A percentile compares a stretch with the other conserved stretches of the same genome.
Evolutionary conservation across 371 early-diverging fungal genomes (phyloP).

Genomic region (Blakeslea trispora): DNA sequence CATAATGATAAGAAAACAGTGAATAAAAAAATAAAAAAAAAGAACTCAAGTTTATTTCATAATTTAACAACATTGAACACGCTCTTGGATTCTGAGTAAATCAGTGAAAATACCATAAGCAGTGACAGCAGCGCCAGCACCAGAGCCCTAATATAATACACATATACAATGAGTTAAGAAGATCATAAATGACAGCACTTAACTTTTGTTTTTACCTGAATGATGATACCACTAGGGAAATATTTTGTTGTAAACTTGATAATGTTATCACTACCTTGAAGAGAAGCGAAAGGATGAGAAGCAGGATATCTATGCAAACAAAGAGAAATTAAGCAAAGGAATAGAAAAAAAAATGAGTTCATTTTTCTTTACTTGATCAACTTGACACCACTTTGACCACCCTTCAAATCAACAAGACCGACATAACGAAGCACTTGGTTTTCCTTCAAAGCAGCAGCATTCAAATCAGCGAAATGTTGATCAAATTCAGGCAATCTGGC

Average conservation of each 20-base stretch:
- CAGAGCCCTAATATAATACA: slow-evolving; percentile 53
- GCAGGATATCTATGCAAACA: slow-evolving; percentile 64
- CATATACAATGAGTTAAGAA: no score
- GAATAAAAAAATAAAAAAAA: not conserved
- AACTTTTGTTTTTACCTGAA: slow-evolving; percentile 54
- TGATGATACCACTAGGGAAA: slow-evolving; percentile 91
- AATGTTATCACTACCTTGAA: slow-evolving; percentile 96
- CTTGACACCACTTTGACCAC: slow-evolving; percentile 74
- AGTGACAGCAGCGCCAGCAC: slow-evolving; percentile 92
- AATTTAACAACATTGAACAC: slow-evolving; percentile 38
- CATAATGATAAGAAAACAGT: slow-evolving; percentile 12
- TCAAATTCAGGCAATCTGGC: slow-evolving; percentile 81
- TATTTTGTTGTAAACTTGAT: slow-evolving; percentile 92
- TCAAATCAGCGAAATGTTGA: slow-evolving; percentile 76
- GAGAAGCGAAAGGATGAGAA: slow-evolving; percentile 92
- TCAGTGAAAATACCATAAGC: slow-evolving; percentile 97
- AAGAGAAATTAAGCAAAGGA: slow-evolving; percentile 2
- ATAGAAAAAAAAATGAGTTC: no score
- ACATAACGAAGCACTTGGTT: slow-evolving; percentile 90
- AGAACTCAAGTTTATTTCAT: not conserved
- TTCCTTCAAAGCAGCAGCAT: slow-evolving; percentile 69
- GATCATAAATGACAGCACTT: no score
- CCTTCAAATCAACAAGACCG: slow-evolving; percentile 80
- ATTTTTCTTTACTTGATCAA: slow-evolving; percentile 61
- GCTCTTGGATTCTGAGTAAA: slow-evolving; percentile 78